Base-by-base conservation (phyloP, 805 yeast genomes). In the Teunomyces tritomae region DNA sequence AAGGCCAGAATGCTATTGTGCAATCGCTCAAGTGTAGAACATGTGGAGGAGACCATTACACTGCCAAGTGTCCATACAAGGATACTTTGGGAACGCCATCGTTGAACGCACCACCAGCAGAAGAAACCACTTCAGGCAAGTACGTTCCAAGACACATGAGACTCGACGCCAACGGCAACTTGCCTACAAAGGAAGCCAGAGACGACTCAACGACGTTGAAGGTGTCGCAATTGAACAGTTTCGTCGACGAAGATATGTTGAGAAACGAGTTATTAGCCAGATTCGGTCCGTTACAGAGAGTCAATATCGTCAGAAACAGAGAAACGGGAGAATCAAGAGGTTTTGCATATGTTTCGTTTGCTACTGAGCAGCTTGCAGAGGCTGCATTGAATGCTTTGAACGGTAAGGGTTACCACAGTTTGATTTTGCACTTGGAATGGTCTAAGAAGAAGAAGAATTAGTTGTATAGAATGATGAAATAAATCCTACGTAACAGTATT, bases 311-410 rank as follows among this genome's bases (percentile, higher is more conserved):
- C 50, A 87, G 88, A 75, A 88, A 90, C 73, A 86, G 89, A 73
- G 96, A 87, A 60, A 94, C 98, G 26, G 94, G 96, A 55, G 85
- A 85, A 69, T 87, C 96, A 39, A 87, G 89, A 73, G 99, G 99
- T 63, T 83, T 92, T 69, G 98, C 98, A 5, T 94, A 89, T 69
- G 95, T 91, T 55, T 85, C 92, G 51, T 87, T 87, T 67, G 80
- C 78, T 50, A 78, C 83, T 48, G 82, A 82, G 62, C 67, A 69
- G 49, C 74, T 72, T 57, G 99, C 98, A 39, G 84, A 87, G 70
- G 68, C 65, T 55, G 98, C 97, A 45, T 74, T 86, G 70, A 83
- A 86, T 53, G 67, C 63, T 46, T 78, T 90, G 70, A 79, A 94
- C 67, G 97, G 97, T 62, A 86, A 83, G 76, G 96, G 97, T 78